These are phyloP conservation scores for Teratosphaeriaceae sp. DNA, from an alignment of 2,329 filamentous ascomycete species.

Conservation along the genomic window DNA sequence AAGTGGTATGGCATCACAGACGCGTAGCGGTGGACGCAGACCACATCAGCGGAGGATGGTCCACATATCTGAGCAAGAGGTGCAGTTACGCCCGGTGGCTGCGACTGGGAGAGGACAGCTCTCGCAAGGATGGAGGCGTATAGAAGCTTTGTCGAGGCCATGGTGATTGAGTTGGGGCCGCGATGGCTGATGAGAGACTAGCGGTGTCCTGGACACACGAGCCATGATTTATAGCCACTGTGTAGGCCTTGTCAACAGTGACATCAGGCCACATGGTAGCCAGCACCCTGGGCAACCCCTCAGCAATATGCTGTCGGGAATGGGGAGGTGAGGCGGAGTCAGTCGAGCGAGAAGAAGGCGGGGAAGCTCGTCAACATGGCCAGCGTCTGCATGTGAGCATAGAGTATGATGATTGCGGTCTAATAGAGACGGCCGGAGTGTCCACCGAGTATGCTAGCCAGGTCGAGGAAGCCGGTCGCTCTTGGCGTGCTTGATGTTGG, in stretches of 20 bases:
- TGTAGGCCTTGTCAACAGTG: background rate
- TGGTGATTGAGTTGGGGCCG: background rate
- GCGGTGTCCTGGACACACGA: background rate
- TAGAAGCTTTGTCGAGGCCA: background rate
- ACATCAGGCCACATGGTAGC: background rate
- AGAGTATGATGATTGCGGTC: background rate
- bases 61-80: conserved; percentile 15
- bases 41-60: conserved; percentile 18
- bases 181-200: background rate
- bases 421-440: background rate
- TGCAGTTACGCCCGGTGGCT: conserved; percentile 6
- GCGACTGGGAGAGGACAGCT: background rate
- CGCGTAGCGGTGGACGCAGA: conserved; percentile 35
- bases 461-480: background rate
- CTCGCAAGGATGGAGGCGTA: background rate
- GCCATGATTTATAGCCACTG: background rate
- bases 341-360: background rate
- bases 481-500: background rate
- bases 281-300: background rate
- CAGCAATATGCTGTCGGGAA: background rate
- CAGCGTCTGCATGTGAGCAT: no score
- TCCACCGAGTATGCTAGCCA: background rate
- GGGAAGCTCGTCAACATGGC: background rate
- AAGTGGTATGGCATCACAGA: conserved; percentile 34
- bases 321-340: background rate